Base-by-base conservation (phyloP, 306 rosid genomes). In the Calophaca sinica region DNA sequence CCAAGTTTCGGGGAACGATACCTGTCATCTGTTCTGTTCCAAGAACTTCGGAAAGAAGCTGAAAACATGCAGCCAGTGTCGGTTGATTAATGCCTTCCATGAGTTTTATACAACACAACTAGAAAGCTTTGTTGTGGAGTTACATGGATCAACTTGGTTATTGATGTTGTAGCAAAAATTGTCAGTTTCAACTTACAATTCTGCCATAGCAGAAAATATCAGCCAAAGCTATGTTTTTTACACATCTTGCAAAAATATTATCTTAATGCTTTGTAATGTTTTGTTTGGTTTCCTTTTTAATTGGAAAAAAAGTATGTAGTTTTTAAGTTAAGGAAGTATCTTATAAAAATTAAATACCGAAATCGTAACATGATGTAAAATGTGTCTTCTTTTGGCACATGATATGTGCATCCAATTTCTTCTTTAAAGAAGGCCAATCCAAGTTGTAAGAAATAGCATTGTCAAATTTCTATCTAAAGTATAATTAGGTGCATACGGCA, bases 1-100 rank as follows among this genome's bases (percentile, higher is more conserved):
- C 92, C 99, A 20, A 94, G 99, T 80, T 94, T 94, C 0, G 99
- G 99, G 8, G 99, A 94, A 68, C 86, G 99, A 74, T 94, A 94
- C 79, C 77, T 94, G 87, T 94, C 99, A 15, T 92, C 99, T 32
- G 96, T 92, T 20, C 68, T 94, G 82, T 94, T 92, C 74, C 60
- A 94, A 83, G 96, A 92, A 45, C 87, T 94, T 73, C 84, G 96
- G 65, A 82, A 78, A 1, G 99, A 94, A 65, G 96, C 97, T 1
- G 97, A 90, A 77, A 94, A 94, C 78, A 94, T 94, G 99, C 90
- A 94, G 68, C 99, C 99, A 46, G 99, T 94, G 59, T 9, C 96
- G 7, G 97, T 94, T 63, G 96, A 93, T 78, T 93, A 72, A 88
- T 12, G 54, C 2, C 35, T 11, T 3, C 31, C 33, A 33, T 54